Base-by-base conservation (phyloP, 495 filamentous ascomycete genomes). In the Aspergillus mulundensis region DNA sequence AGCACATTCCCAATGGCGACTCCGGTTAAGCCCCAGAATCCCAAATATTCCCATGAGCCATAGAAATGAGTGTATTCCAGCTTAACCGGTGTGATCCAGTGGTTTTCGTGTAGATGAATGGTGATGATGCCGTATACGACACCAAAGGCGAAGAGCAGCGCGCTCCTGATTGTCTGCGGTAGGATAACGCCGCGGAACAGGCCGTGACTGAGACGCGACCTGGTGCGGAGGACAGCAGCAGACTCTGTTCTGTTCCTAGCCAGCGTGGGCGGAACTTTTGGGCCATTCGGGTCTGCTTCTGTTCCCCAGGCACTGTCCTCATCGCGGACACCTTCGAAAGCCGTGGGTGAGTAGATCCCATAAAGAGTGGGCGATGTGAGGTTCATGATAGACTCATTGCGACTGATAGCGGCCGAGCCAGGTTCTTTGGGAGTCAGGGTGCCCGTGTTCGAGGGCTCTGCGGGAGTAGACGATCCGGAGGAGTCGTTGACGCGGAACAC, bases 331-430 rank as follows among this genome's bases (percentile, higher is more conserved):
- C 68, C 74, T 54, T 77, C 76, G 60, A 78, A 80, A 55, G 76
- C 81, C 3, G 82, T 83, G 14, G 86, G 88, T 11, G 83, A 81
- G 74, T 94, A 97, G 66, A 97, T 98, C 42, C 94, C 94, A 60
- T 85, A 87, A 0, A 97, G 82, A 1, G 94, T 96, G 2, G 89
- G 89, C 14, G 88, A 85, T 24, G 91, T 96, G 49, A 97, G 81
- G 67, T 96, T 95, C 62, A 93, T 79, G 24, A 89, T 79, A 3
- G 91, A 96, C 48, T 84, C 82, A 25, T 86, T 87, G 50, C 88
- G 82, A 66, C 79, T 84, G 40, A 77, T 70, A 36, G 63, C 65
- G 50, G 63, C 59, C 24, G 70, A 64, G 40, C 63, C 65, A 20
- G 62, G 57, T 23, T 70, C 63, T 23, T 70, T 67, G 34, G 69